Evolutionary conservation across 2,329 filamentous ascomycete species (phyloP).

Genomic region (Ramularia collo-cygni): DNA sequence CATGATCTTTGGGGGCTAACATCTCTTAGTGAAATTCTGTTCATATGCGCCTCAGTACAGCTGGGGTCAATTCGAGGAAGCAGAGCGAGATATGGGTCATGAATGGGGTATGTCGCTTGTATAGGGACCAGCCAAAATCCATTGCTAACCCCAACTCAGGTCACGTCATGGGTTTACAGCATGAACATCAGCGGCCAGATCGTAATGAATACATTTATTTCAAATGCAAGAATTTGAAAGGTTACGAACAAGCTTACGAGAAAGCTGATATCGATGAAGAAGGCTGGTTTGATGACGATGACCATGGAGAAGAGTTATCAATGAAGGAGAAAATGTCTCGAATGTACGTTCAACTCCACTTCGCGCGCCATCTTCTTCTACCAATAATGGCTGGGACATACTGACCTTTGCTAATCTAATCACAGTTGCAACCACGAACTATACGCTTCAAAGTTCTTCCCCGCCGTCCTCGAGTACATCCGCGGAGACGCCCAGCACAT

Average conservation of each 20-base stretch:
- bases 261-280: slow-evolving; percentile 3
- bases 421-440: neutral
- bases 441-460: slow-evolving; percentile 5
- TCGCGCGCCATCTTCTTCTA: neutral
- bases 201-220: slow-evolving; percentile 10
- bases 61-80: neutral
- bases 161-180: slow-evolving; percentile 13
- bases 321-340: neutral
- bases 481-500: neutral
- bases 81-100: slow-evolving; percentile 9
- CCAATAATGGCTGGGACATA: neutral
- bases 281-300: slow-evolving; percentile 2
- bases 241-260: slow-evolving; percentile 5
- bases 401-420: too few relatives aligned
- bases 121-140: neutral
- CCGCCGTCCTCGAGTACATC: slow-evolving; percentile 5
- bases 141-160: slow-evolving; percentile 3
- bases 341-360: neutral
- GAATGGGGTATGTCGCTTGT: slow-evolving; percentile 11
- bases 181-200: slow-evolving; percentile 16
- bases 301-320: neutral
- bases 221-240: slow-evolving; percentile 5
- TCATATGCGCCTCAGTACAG: neutral
- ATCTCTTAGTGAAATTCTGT: slow-evolving; percentile 4
- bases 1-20: neutral